Evolutionary conservation across 139 green algal genomes (phyloP).

Genomic region (Zygnema circumcarinatum): DNA sequence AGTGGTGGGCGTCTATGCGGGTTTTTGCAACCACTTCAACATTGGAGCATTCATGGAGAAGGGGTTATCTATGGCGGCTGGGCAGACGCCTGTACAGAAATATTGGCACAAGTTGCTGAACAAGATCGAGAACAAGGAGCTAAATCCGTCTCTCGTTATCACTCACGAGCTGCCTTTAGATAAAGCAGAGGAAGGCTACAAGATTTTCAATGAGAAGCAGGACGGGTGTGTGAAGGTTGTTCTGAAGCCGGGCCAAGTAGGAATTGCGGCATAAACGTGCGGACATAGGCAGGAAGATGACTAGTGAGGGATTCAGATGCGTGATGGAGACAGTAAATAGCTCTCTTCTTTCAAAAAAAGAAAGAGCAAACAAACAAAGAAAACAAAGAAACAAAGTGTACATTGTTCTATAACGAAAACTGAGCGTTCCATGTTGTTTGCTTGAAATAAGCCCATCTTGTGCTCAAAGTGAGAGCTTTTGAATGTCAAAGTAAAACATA

Average conservation of each 20-base stretch:
- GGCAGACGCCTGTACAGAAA: slow-evolving; percentile 34
- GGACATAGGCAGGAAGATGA: too few species aligned
- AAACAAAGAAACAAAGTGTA: too few species aligned
- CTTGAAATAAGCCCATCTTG: too few species aligned
- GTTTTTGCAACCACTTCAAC: slow-evolving; percentile 75
- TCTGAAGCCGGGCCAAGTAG: slow-evolving; percentile 61
- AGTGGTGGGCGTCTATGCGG: slow-evolving; percentile 68
- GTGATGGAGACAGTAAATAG: too few species aligned
- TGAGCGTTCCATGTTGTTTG: too few species aligned
- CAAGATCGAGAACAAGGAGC: slow-evolving; percentile 35
- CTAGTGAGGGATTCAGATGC: too few species aligned
- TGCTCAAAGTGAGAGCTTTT: too few species aligned
- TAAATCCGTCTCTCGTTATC: slow-evolving; percentile 74
- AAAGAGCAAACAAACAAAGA: too few species aligned
- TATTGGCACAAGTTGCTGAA: slow-evolving; percentile 74
- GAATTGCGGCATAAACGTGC: too few species aligned
- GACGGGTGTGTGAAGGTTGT: slow-evolving; percentile 72
- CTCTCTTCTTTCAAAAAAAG: too few species aligned
- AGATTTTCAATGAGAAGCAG: slow-evolving; percentile 79
- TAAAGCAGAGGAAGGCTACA: slow-evolving; percentile 69
- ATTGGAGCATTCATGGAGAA: slow-evolving; percentile 86
- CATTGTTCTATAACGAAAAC: too few species aligned
- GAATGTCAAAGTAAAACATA: too few species aligned
- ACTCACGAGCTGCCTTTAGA: slow-evolving; percentile 74
- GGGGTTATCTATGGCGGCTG: slow-evolving; percentile 63